Evolutionary conservation across 2,329 filamentous ascomycete species (phyloP).

Genomic region (Hypomyces perniciosus): DNA sequence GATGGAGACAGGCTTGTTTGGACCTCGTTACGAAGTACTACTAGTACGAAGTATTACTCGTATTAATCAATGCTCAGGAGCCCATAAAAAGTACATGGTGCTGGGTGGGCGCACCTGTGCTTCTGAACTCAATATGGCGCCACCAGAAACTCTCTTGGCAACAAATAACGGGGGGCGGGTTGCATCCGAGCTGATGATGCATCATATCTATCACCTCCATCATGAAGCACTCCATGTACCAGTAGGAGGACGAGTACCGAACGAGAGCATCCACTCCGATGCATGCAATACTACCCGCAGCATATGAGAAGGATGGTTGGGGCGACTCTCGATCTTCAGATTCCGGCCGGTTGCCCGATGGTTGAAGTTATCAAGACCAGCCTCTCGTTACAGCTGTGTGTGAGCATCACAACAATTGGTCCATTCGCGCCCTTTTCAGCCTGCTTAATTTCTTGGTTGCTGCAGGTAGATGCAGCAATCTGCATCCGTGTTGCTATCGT

Average conservation of each 20-base stretch:
- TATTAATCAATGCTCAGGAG: no score
- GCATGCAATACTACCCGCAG: conserved; percentile 11
- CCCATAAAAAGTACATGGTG: no score
- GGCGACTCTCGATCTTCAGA: conserved; percentile 9
- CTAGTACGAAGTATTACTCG: no score
- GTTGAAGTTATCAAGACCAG: neutral
- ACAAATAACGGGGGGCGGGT: conserved; percentile 9
- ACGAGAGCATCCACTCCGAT: conserved; percentile 7
- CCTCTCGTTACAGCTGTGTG: conserved; percentile 1
- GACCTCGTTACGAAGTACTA: no score
- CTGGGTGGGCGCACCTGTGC: conserved; percentile 1
- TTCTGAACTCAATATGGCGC: conserved; percentile 9
- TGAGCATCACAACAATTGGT: conserved; percentile 4
- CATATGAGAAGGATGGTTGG: conserved; percentile 12
- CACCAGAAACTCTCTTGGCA: conserved; percentile 6
- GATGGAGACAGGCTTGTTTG: no score
- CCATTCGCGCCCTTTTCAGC: conserved; percentile 5
- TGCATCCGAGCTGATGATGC: conserved; percentile 13
- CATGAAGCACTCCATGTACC: conserved; percentile 4
- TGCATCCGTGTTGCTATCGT: conserved; percentile 23
- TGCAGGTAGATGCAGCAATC: conserved; percentile 8
- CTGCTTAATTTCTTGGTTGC: conserved; percentile 7
- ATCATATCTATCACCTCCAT: conserved; percentile 3
- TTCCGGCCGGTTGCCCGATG: conserved; percentile 6
- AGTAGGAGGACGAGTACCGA: conserved; percentile 5